These are phyloP conservation scores for Euphorbia pulcherrima DNA, from an alignment of 345 rosid genomes.

Conservation along the genomic window DNA sequence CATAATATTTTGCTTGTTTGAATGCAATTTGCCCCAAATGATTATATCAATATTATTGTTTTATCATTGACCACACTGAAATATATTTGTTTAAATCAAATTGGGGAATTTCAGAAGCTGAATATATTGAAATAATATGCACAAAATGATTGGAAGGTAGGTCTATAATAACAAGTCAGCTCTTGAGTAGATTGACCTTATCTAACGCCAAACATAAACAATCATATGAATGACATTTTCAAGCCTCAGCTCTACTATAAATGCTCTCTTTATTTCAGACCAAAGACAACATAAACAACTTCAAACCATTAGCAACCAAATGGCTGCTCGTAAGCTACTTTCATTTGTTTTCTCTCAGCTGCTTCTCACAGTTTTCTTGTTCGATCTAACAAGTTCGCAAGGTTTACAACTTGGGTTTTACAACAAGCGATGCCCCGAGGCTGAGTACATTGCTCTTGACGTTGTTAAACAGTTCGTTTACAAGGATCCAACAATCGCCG, in stretches of 20 bases:
- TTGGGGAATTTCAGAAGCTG: background rate
- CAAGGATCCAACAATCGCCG: conserved; percentile 40
- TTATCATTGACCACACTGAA: background rate
- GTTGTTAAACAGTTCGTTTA: conserved; percentile 29
- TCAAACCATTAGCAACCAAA: conserved; percentile 8
- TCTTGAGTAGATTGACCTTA: conserved; percentile 4
- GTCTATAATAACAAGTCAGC: background rate
- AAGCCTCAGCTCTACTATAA: background rate
- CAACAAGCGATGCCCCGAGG: conserved; percentile 35
- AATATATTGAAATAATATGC: background rate
- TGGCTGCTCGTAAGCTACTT: conserved; percentile 41
- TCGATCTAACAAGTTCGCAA: conserved; percentile 12
- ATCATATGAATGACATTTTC: background rate
- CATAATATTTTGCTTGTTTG: no score
- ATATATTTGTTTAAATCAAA: background rate
- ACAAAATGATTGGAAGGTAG: background rate
- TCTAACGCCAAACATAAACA: background rate
- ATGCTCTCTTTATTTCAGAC: background rate
- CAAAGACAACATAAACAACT: background rate
- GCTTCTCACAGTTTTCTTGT: conserved; percentile 20
- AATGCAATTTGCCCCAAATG: background rate
- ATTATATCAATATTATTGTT: background rate
- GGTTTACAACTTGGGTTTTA: conserved; percentile 39
- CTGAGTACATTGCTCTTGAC: conserved; percentile 28
- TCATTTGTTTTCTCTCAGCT: conserved; percentile 25